phyloP scores from a whole-genome alignment of 306 rosid genomes.

The Delonix regia region DNA sequence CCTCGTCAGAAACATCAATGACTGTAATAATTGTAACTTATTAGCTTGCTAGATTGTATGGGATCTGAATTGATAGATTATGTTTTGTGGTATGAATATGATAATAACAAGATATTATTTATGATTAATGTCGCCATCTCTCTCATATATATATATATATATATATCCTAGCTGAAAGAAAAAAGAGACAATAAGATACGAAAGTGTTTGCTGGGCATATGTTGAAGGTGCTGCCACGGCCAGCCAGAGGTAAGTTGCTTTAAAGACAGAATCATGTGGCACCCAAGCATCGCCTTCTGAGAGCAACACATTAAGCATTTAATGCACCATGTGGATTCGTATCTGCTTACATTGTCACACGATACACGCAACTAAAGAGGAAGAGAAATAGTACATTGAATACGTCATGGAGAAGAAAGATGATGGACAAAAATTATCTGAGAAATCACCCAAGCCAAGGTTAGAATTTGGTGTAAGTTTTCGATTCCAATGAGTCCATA shows the following conservation, averaged over 20 bases:
- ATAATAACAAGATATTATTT: too few relatives aligned
- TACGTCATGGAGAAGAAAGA: background rate
- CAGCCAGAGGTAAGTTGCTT: slow-evolving; percentile 11
- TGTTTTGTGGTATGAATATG: too few relatives aligned
- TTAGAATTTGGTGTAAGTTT: too few relatives aligned
- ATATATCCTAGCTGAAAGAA: background rate
- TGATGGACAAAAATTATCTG: background rate
- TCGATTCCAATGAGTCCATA: background rate
- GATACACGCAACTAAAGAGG: slow-evolving; percentile 4
- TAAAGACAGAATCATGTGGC: slow-evolving; percentile 57
- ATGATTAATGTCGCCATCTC: too few relatives aligned
- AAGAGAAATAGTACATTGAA: background rate
- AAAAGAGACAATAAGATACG: background rate
- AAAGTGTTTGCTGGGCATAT: background rate
- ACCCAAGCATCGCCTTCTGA: slow-evolving; percentile 38
- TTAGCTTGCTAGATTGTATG: too few relatives aligned
- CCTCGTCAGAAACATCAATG: background rate
- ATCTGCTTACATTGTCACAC: slow-evolving; percentile 31
- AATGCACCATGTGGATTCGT: slow-evolving; percentile 43
- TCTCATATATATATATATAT: too few relatives aligned
- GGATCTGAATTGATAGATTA: too few relatives aligned
- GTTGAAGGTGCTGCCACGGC: background rate
- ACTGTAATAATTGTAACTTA: background rate
- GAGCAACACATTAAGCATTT: slow-evolving; percentile 35
- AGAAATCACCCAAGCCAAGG: background rate